Evolutionary conservation across 805 yeast species (phyloP).

Genomic region (Saccharomycopsis microspora): DNA sequence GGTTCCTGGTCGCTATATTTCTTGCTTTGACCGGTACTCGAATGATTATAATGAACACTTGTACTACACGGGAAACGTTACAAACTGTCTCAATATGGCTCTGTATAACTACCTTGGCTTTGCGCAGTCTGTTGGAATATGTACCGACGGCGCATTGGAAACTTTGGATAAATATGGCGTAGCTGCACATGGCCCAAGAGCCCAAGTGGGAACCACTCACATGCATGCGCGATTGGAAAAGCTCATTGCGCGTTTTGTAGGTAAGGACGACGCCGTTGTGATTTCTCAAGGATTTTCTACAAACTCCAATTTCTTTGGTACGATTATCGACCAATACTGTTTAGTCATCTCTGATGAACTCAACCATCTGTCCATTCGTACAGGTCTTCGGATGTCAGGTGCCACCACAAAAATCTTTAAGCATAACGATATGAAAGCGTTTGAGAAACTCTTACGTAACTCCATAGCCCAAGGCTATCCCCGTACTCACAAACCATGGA

Average conservation of each 20-base stretch:
- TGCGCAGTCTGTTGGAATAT: constrained; percentile 87
- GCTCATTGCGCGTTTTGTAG: constrained; percentile 74
- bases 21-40: constrained; percentile 70
- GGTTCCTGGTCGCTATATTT: constrained; percentile 88
- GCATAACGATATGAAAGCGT: constrained; percentile 78
- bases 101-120: constrained; percentile 94
- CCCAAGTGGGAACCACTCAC: constrained; percentile 62
- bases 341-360: constrained; percentile 88
- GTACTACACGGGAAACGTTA: constrained; percentile 63
- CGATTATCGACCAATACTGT: constrained; percentile 78
- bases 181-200: constrained; percentile 69
- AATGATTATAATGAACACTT: constrained; percentile 53
- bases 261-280: constrained; percentile 78
- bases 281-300: constrained; percentile 96
- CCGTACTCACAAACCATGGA: constrained; percentile 93
- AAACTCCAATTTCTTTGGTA: constrained; percentile 76
- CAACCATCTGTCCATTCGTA: constrained; percentile 92
- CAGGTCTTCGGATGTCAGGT: constrained; percentile 87
- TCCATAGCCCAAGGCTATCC: constrained; percentile 92
- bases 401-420: constrained; percentile 86
- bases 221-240: constrained; percentile 66
- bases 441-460: constrained; percentile 70
- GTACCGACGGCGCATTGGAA: constrained; percentile 69
- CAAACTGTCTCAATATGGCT: constrained; percentile 73
- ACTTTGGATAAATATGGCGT: constrained; percentile 63